phyloP scores from a whole-genome alignment of 768 basidiomycete species.

The Pleurotus pulmonarius region DNA sequence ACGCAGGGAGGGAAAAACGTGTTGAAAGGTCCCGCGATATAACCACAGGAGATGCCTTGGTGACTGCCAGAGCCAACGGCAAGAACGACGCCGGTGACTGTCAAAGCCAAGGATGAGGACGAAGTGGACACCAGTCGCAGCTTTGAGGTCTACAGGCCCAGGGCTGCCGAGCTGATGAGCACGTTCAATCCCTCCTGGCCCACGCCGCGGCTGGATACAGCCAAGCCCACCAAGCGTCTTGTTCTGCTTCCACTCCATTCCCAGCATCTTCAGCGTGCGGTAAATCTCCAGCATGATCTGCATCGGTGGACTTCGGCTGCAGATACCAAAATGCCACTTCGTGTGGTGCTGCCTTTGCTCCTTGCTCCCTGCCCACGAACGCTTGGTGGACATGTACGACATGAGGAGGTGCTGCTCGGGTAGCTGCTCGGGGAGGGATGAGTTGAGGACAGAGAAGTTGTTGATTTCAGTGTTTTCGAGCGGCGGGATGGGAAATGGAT shows the following conservation, averaged over 20 bases:
- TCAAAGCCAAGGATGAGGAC: too few species aligned
- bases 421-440: constrained; percentile 68
- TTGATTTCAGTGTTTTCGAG: constrained; percentile 38
- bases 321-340: constrained; percentile 98
- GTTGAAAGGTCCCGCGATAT: too few species aligned
- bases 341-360: constrained; percentile 76
- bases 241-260: constrained; percentile 98
- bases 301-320: constrained; percentile 93
- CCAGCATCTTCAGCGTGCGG: constrained; percentile 80
- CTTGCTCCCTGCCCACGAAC: constrained; percentile 32
- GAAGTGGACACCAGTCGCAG: constrained; percentile 80
- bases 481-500: constrained; percentile 29
- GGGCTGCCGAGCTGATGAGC: constrained; percentile 56
- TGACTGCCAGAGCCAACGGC: too few species aligned
- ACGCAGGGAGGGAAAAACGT: too few species aligned
- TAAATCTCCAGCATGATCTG: constrained; percentile 99
- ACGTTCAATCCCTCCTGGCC: constrained; percentile 47
- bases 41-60: too few species aligned
- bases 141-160: constrained; percentile 59
- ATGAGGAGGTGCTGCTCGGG: constrained; percentile 65
- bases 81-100: too few species aligned
- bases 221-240: constrained; percentile 71
- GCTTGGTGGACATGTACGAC: constrained; percentile 58
- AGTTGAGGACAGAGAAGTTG: constrained; percentile 86
- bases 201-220: constrained; percentile 34